These are phyloP conservation scores for Panicum hallii DNA, from an alignment of 202 grass and related monocot species.

Conservation along the genomic window DNA sequence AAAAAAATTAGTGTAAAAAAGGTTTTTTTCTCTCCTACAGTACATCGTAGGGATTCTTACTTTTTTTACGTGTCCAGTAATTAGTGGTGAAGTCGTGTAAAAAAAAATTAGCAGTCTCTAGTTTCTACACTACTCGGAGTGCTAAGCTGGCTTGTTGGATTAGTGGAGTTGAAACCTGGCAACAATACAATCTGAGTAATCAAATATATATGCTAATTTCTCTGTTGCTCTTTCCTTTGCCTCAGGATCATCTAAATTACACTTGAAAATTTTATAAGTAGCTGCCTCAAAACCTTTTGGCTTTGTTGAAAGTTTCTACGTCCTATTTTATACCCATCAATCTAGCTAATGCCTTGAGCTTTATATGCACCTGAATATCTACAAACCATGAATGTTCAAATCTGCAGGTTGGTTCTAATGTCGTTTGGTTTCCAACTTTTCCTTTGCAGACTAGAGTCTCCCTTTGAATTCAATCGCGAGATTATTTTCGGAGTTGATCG, in stretches of 20 bases:
- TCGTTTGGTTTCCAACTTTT: conserved; percentile 26
- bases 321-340: background rate
- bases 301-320: background rate
- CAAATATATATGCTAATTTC: background rate
- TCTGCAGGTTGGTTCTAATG: conserved; percentile 24
- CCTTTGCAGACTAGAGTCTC: conserved; percentile 41
- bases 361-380: background rate
- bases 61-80: background rate
- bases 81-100: background rate
- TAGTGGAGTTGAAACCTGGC: background rate
- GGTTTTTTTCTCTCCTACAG: background rate
- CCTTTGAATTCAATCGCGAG: conserved; percentile 12
- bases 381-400: background rate
- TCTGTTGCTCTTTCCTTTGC: background rate
- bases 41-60: too few species aligned
- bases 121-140: background rate
- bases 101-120: too few species aligned
- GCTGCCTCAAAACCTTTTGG: background rate
- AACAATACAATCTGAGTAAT: background rate
- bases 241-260: background rate
- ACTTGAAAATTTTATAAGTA: background rate
- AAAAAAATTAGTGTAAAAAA: too few species aligned
- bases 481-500: background rate
- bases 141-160: background rate
- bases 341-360: background rate